Evolutionary conservation across 208 protist species (phyloP).

Genomic region (Trypanosoma lewisi): DNA sequence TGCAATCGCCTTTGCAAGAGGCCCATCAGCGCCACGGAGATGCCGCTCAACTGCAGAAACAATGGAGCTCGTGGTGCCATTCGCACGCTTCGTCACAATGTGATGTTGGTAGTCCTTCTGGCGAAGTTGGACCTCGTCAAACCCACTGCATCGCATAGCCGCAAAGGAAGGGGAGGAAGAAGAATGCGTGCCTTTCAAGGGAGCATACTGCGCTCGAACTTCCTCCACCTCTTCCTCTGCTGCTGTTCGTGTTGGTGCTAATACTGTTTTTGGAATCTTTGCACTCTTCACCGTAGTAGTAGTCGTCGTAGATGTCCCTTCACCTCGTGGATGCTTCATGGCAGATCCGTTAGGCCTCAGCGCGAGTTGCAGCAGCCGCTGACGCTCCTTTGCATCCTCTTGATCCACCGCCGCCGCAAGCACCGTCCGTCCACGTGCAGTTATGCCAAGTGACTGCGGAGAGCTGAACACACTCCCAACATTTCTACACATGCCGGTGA

Average conservation of each 20-base stretch:
- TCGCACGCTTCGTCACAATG: conserved; percentile 4
- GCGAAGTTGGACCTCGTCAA: conserved; percentile 7
- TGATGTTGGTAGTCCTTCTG: conserved; percentile 4
- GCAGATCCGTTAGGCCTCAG: not conserved
- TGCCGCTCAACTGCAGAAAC: conserved; percentile 16
- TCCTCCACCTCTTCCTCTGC: conserved; percentile 16
- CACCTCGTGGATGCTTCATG: conserved; percentile 11
- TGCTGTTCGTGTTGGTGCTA: too few relatives aligned
- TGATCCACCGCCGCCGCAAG: conserved; percentile 47
- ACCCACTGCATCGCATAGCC: conserved; percentile 11
- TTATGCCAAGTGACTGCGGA: conserved; percentile 41
- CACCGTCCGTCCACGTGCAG: conserved; percentile 46
- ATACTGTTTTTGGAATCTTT: too few relatives aligned
- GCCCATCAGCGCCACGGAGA: conserved; percentile 1
- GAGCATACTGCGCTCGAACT: conserved; percentile 27
- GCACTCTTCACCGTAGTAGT: not conserved
- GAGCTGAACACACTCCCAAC: conserved; percentile 14
- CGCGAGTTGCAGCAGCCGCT: conserved; percentile 37
- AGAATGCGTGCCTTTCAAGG: conserved; percentile 3
- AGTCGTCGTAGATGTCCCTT: not conserved
- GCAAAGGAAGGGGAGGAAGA: conserved; percentile 18
- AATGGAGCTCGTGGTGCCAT: conserved; percentile 19
- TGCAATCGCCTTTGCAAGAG: conserved; percentile 1
- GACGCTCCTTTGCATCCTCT: conserved; percentile 33
- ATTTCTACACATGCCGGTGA: conserved; percentile 21